These are phyloP conservation scores for Saccharata proteae DNA, from an alignment of 2,329 filamentous ascomycete genomes.

Conservation along the genomic window DNA sequence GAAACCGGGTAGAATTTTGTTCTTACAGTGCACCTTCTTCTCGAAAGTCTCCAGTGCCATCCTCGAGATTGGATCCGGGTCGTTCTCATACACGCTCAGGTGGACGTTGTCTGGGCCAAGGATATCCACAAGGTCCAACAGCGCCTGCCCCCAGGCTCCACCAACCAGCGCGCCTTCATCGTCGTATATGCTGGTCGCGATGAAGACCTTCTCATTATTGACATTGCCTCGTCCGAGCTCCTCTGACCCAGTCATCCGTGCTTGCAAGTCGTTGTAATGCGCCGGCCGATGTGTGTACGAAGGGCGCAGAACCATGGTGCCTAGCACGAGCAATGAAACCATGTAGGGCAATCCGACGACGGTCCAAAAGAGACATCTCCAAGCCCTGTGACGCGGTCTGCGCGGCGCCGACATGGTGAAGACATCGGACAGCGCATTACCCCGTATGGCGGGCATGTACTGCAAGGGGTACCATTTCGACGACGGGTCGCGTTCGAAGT, in stretches of 20 bases:
- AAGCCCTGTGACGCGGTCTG: slow-evolving; percentile 4
- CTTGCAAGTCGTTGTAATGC: slow-evolving; percentile 37
- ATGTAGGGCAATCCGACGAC: slow-evolving; percentile 22
- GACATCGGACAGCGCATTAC: slow-evolving; percentile 3
- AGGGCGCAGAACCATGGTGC: slow-evolving; percentile 39
- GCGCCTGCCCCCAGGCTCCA: slow-evolving; percentile 50
- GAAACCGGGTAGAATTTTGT: no score
- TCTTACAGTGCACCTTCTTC: slow-evolving; percentile 33
- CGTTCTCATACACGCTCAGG: slow-evolving; percentile 63
- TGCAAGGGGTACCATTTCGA: slow-evolving; percentile 6
- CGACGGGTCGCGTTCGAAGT: slow-evolving; percentile 1
- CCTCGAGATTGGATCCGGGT: slow-evolving; percentile 46
- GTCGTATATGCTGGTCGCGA: slow-evolving; percentile 61
- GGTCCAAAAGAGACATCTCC: slow-evolving; percentile 16
- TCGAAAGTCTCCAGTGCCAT: slow-evolving; percentile 44
- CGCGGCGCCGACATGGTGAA: slow-evolving; percentile 7
- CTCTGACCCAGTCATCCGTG: slow-evolving; percentile 16
- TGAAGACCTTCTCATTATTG: slow-evolving; percentile 56
- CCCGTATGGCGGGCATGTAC: slow-evolving; percentile 7
- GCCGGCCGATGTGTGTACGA: slow-evolving; percentile 44
- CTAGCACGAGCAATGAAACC: slow-evolving; percentile 25
- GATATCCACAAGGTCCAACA: slow-evolving; percentile 51
- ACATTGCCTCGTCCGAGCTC: slow-evolving; percentile 36
- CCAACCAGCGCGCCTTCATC: slow-evolving; percentile 45
- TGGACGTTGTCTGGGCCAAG: slow-evolving; percentile 57